Base-by-base conservation (phyloP, 805 yeast species). In the Yarrowia sp. region DNA sequence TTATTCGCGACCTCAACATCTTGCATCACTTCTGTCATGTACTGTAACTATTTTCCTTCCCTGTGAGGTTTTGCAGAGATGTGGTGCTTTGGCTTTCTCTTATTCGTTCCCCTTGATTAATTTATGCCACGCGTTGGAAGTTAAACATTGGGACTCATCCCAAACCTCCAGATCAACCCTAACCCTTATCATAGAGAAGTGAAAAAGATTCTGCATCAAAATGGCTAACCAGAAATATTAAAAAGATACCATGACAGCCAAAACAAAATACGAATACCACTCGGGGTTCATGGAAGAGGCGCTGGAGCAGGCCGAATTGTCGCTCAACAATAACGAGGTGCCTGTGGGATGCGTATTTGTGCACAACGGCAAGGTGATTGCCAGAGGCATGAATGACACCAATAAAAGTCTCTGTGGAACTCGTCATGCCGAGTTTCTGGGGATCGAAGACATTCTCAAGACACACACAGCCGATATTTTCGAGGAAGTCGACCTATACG, bases 401-500 rank as follows among this genome's bases (percentile, higher is more conserved):
- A 94, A 94, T 74, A 82, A 86, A 30, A 87, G 96, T 1, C 80
- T 91, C 30, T 89, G 92, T 71, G 79, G 74, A 69, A 55, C 76
- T 2, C 83, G 90, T 49, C 99, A 94, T 76, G 98, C 99, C 1
- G 99, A 94, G 76, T 89, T 95, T 72, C 82, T 89, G 68, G 97
- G 94, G 0, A 87, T 92, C 15, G 86, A 86, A 53, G 75, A 78
- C 36, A 83, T 89, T 9, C 76, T 83, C 43, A 70, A 74, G 5
- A 73, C 77, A 39, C 76, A 77, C 52, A 74, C 79, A 5, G 70
- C 73, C 0, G 49, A 68, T 6, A 70, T 77, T 10, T 85, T 91
- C 72, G 73, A 77, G 44, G 84, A 87, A 33, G 81, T 90, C 3
- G 87, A 86, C 38, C 81, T 95, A 9, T 94, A 92, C 76, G 99